phyloP scores from a whole-genome alignment of 208 protist species.

The Leishmania amazonensis region DNA sequence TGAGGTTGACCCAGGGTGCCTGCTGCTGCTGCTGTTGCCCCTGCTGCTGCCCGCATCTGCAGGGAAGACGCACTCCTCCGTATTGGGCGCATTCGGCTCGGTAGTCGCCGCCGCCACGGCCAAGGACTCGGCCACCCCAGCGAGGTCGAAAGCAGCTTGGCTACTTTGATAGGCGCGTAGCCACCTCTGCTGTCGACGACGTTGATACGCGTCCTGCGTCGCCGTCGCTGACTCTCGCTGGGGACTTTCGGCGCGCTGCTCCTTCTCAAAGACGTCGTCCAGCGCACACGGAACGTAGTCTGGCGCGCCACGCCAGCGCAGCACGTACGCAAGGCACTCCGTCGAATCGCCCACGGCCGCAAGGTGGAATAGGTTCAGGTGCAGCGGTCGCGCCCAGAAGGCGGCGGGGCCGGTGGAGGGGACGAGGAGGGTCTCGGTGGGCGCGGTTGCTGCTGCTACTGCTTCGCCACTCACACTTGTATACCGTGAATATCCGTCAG shows the following conservation, averaged over 20 bases:
- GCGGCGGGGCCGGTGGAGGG: conserved; percentile 7
- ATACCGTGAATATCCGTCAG: not conserved
- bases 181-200: conserved; percentile 11
- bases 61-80: not conserved
- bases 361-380: conserved; percentile 41
- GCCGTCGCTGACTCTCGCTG: conserved; percentile 12
- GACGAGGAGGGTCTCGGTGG: conserved; percentile 18
- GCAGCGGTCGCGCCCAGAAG: conserved; percentile 22
- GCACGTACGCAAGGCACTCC: conserved; percentile 43
- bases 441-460: conserved; percentile 9
- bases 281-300: conserved; percentile 38
- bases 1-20: not conserved
- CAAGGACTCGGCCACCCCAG: not conserved
- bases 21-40: conserved; percentile 8
- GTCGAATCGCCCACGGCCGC: conserved; percentile 47
- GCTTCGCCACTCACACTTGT: not conserved
- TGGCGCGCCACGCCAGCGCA: conserved; percentile 36
- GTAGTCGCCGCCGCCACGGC: not conserved
- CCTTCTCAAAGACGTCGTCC: conserved; percentile 17
- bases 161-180: not conserved
- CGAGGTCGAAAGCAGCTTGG: not conserved
- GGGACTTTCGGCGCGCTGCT: conserved; percentile 11
- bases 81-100: not conserved
- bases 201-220: conserved; percentile 17
- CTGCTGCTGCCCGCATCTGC: not conserved